Evolutionary conservation across 2,329 filamentous ascomycete species (phyloP).

Genomic region (Verticillium nubilum): DNA sequence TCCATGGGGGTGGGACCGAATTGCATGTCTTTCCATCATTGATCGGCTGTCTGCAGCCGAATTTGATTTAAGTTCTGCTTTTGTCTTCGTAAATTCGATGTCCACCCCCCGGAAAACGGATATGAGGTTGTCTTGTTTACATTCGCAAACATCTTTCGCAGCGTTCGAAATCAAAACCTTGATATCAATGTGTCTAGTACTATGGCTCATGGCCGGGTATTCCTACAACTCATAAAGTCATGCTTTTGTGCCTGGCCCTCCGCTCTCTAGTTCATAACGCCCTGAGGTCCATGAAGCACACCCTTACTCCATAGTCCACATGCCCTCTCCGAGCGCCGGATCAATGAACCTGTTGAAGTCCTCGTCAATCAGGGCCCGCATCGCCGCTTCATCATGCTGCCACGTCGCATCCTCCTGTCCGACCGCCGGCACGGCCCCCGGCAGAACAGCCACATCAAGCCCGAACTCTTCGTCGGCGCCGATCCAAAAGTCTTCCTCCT

Average conservation of each 20-base stretch:
- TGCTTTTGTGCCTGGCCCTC: background rate
- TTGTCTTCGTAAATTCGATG: too few species aligned
- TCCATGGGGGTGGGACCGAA: background rate
- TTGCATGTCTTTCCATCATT: background rate
- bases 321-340: constrained; percentile 7
- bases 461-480: constrained; percentile 26
- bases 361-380: constrained; percentile 28
- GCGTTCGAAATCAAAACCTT: too few species aligned
- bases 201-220: constrained; percentile 2
- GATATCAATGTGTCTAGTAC: background rate
- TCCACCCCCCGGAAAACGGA: too few species aligned
- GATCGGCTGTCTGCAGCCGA: too few species aligned
- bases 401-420: constrained; percentile 30
- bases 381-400: constrained; percentile 37
- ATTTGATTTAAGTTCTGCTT: too few species aligned
- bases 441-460: background rate
- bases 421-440: background rate
- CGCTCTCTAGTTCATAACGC: background rate
- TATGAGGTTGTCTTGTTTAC: too few species aligned
- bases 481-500: constrained; percentile 19
- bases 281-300: background rate
- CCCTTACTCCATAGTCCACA: background rate
- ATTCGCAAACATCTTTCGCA: too few species aligned
- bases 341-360: constrained; percentile 9
- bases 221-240: background rate